These are phyloP conservation scores for Erysimum cheiranthoides DNA, from an alignment of 345 rosid genomes.

Conservation along the genomic window DNA sequence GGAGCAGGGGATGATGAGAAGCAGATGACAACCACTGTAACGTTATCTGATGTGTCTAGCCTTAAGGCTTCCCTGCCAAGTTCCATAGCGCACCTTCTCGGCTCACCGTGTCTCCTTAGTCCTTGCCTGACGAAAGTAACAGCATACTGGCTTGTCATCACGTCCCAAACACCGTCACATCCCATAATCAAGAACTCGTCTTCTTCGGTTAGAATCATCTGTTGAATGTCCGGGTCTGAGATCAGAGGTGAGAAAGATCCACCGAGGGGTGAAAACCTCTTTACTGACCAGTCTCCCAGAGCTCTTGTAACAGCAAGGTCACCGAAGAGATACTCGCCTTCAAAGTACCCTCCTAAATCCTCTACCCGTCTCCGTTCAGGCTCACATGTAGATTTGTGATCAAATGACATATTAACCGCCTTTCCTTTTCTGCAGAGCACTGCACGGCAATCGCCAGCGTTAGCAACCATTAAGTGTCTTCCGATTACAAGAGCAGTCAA, in stretches of 20 bases:
- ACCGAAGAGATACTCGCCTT: constrained; percentile 77
- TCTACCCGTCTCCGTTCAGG: constrained; percentile 66
- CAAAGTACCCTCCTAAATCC: constrained; percentile 67
- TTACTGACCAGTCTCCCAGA: constrained; percentile 73
- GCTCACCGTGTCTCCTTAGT: constrained; percentile 77
- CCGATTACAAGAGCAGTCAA: constrained; percentile 90
- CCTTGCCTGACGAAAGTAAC: constrained; percentile 67
- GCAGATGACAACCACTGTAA: constrained; percentile 77
- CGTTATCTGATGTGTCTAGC: constrained; percentile 64
- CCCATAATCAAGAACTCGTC: constrained; percentile 86
- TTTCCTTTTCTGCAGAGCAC: constrained; percentile 71
- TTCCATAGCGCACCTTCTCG: constrained; percentile 67
- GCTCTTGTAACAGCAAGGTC: constrained; percentile 78
- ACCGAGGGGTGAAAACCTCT: constrained; percentile 51
- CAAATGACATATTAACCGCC: constrained; percentile 76
- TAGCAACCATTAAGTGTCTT: constrained; percentile 75
- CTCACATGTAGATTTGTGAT: constrained; percentile 71
- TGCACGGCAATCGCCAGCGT: constrained; percentile 93
- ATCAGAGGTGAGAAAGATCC: constrained; percentile 66
- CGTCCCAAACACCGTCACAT: constrained; percentile 89
- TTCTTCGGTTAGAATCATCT: constrained; percentile 60
- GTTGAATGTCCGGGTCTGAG: constrained; percentile 83
- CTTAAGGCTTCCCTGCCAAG: constrained; percentile 75
- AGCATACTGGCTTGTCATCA: constrained; percentile 78
- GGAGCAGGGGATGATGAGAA: constrained; percentile 58